A percentile compares a stretch with the other conserved stretches of the same genome.
These are phyloP conservation scores for Nothophaeocryptopus gaeumannii DNA, from an alignment of 2,329 filamentous ascomycete species.

Conservation along the genomic window DNA sequence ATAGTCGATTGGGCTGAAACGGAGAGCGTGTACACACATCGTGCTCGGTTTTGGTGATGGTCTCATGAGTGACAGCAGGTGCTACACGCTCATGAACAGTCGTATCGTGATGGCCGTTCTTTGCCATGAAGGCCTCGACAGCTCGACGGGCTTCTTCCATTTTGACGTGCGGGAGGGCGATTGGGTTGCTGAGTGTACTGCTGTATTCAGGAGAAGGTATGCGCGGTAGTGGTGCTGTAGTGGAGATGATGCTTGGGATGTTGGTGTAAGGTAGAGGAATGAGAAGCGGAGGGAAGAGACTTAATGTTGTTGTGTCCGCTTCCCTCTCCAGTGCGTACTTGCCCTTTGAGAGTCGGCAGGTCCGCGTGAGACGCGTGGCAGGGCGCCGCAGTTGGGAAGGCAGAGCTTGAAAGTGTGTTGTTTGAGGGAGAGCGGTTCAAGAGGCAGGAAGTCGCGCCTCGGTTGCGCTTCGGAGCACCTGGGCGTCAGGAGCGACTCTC, in stretches of 20 bases:
- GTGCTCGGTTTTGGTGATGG: constrained; percentile 46
- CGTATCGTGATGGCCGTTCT: constrained; percentile 64
- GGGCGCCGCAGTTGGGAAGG: too few species aligned
- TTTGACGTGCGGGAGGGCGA: constrained; percentile 27
- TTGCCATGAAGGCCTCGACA: constrained; percentile 58
- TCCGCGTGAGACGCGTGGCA: too few species aligned
- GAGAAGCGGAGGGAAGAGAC: constrained; percentile 1
- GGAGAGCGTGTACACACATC: constrained; percentile 38
- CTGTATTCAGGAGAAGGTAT: constrained; percentile 3
- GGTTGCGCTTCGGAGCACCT: too few species aligned
- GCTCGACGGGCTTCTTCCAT: constrained; percentile 66
- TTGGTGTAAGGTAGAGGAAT: background rate
- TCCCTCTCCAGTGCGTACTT: too few species aligned
- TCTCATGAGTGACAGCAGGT: constrained; percentile 52
- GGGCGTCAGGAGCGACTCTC: too few species aligned
- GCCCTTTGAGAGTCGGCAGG: too few species aligned
- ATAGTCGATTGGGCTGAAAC: background rate
- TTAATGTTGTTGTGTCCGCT: background rate
- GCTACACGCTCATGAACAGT: constrained; percentile 65
- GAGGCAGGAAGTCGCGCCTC: too few species aligned
- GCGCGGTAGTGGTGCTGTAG: constrained; percentile 1
- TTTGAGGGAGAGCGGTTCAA: too few species aligned
- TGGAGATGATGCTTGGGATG: constrained; percentile 8
- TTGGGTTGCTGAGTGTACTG: constrained; percentile 15
- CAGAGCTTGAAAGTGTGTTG: too few species aligned